A percentile compares a stretch with the other conserved stretches of the same genome.
Conservation (phyloP, 371 early-diverging fungal species). For the Mortierella sp. region DNA sequence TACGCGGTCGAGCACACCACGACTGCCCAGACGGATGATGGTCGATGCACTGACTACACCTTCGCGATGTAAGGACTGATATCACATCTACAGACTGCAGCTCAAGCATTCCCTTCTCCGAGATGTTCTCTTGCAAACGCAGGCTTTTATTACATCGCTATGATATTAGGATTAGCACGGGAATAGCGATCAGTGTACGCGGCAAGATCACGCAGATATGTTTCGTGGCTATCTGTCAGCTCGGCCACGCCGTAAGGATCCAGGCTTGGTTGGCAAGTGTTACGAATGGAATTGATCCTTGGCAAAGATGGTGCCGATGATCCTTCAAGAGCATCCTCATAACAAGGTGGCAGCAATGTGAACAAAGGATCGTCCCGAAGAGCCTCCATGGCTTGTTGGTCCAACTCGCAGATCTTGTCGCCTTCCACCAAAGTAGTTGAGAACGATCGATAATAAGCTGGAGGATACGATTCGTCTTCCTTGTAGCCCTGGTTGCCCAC, state of each 20-base stretch:
- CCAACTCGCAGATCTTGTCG: conserved; percentile 36
- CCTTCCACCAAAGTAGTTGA: conserved; percentile 28
- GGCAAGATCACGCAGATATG: conserved; percentile 21
- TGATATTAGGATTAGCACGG: conserved; percentile 5
- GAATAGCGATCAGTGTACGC: conserved; percentile 27
- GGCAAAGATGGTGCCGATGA: conserved; percentile 10
- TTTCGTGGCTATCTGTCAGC: conserved; percentile 12
- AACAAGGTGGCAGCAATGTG: conserved; percentile 17
- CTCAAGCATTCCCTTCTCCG: not conserved
- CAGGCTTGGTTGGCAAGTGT: conserved; percentile 1
- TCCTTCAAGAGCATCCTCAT: conserved; percentile 16
- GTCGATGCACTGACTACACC: no score
- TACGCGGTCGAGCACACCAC: no score
- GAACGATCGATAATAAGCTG: conserved; percentile 49
- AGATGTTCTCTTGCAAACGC: not conserved
- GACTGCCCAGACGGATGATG: no score
- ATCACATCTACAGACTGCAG: no score
- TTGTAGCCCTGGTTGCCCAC: conserved; percentile 37
- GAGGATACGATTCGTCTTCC: conserved; percentile 28
- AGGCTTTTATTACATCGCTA: conserved; percentile 4
- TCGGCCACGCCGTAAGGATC: conserved; percentile 15
- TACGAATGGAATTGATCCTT: conserved; percentile 4
- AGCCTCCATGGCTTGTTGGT: conserved; percentile 33
- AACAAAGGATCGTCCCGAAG: conserved; percentile 20
- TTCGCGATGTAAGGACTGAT: no score